Base-by-base conservation (phyloP, 371 early-diverging fungal species). In the Umbelopsis sp. region DNA sequence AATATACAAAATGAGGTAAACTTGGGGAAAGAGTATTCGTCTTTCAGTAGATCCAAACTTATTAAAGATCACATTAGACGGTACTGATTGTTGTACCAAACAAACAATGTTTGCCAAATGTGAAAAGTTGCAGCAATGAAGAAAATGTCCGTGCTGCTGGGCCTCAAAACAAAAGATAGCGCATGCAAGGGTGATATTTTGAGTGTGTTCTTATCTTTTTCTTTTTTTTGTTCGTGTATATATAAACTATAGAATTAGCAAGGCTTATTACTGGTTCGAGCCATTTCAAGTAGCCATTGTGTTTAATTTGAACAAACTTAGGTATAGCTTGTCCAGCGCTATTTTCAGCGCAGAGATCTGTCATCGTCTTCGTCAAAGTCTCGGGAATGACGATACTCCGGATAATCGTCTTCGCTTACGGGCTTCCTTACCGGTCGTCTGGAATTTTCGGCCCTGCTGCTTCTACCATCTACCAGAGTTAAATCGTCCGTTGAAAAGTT, bases 401-500 rank as follows among this genome's bases (percentile, higher is more conserved):
- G 18, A 57, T 57, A 57, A 8, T 57, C 57, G 3, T 57, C 57
- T 57, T 57, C 57, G 32, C 32, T 57, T 12, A 57, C 5, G 4
- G 32, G 32, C n/a, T 57, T 57, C 18, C 57, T 12, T 6, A 29
- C 14, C 0, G 37, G 5, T 5, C 57, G 57, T 35, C 57, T 57
- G 4, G 57, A 16, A 18, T 24, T 57, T 24, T 16, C 32, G 11
- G 18, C 35, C 35, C 57, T 57, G 32, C 57, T 57, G 35, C 35
- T 57, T 57, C 57, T 29, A 35, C 57, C 57, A 14, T 57, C 57
- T 14, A 57, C 57, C 29, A 57, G 35, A 4, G 57, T 57, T 18
- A 57, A 57, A 18, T 57, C 57, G 18, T 57, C 57, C 5, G 57
- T 57, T 16, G 57, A 57, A 8, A 57, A 57, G n/a, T 57, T 57